Evolutionary conservation across 129 eudicot genomes (phyloP).

Genomic region (Pseudognaphalium luteoalbum): DNA sequence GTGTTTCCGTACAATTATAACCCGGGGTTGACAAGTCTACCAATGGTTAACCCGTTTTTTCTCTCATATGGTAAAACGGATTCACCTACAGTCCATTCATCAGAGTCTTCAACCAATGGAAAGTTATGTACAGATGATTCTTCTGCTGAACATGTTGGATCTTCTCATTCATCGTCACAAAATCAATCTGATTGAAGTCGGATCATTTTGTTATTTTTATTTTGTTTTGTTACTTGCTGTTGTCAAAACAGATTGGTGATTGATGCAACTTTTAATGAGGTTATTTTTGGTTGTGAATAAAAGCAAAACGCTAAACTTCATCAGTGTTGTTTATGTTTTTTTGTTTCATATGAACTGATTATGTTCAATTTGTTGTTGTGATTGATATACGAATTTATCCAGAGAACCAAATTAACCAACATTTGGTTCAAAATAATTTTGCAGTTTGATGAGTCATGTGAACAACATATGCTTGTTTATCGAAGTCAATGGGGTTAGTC

Average conservation of each 20-base stretch:
- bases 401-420: background rate
- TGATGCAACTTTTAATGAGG: constrained; percentile 16
- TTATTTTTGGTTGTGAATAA: constrained; percentile 35
- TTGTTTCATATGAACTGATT: background rate
- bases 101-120: constrained; percentile 34
- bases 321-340: constrained; percentile 8
- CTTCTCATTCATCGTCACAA: constrained; percentile 28
- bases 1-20: constrained; percentile 45
- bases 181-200: constrained; percentile 41
- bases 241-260: constrained; percentile 24
- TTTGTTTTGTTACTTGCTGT: background rate
- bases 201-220: background rate
- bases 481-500: constrained; percentile 32
- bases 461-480: background rate
- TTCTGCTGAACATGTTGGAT: constrained; percentile 35
- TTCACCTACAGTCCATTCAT: constrained; percentile 32
- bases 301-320: constrained; percentile 3
- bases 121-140: constrained; percentile 19
- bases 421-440: background rate
- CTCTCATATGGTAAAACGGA: constrained; percentile 37
- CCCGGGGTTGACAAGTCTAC: constrained; percentile 37
- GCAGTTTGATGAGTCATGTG: background rate
- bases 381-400: constrained; percentile 32
- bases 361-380: background rate
- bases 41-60: constrained; percentile 32